Conservation (phyloP, 352 stramenopile species). For the Phytophthora boehmeriae region DNA sequence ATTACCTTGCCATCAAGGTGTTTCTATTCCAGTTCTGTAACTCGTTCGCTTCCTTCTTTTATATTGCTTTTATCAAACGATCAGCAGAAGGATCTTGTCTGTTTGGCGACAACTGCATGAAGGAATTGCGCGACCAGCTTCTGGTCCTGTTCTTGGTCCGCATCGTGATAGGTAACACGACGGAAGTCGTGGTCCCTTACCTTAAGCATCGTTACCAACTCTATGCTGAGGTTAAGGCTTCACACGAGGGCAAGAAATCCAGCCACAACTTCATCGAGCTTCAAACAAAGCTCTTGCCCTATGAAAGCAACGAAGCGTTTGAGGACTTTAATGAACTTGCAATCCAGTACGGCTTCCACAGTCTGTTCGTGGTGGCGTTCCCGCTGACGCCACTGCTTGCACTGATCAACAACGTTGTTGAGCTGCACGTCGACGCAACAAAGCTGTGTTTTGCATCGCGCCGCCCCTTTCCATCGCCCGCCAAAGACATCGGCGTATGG, state of each 20-base stretch:
- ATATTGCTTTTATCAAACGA: constrained; percentile 84
- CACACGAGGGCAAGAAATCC: constrained; percentile 22
- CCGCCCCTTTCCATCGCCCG: constrained; percentile 68
- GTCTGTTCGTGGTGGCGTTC: constrained; percentile 92
- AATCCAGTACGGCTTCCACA: constrained; percentile 95
- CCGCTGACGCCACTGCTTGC: constrained; percentile 90
- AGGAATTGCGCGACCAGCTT: constrained; percentile 88
- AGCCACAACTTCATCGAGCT: constrained; percentile 72
- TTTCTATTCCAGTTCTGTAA: constrained; percentile 98
- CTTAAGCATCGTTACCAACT: constrained; percentile 66
- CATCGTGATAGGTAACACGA: constrained; percentile 90
- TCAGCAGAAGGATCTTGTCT: constrained; percentile 69
- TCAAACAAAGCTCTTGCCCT: constrained; percentile 69
- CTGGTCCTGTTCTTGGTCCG: constrained; percentile 91
- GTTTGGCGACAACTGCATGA: constrained; percentile 68
- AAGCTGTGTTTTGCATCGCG: constrained; percentile 67
- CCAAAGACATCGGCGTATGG: constrained; percentile 92
- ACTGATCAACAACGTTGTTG: constrained; percentile 88
- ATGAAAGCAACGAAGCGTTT: constrained; percentile 76
- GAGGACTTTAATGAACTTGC: constrained; percentile 90
- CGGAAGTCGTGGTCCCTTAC: constrained; percentile 84
- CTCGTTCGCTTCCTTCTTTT: constrained; percentile 96
- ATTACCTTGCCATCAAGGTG: constrained; percentile 96
- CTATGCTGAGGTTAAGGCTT: constrained; percentile 29
- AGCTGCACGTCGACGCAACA: constrained; percentile 86